Conservation (phyloP, 1,284 basidiomycete species). For the Cutaneotrichosporon spelunceum region DNA sequence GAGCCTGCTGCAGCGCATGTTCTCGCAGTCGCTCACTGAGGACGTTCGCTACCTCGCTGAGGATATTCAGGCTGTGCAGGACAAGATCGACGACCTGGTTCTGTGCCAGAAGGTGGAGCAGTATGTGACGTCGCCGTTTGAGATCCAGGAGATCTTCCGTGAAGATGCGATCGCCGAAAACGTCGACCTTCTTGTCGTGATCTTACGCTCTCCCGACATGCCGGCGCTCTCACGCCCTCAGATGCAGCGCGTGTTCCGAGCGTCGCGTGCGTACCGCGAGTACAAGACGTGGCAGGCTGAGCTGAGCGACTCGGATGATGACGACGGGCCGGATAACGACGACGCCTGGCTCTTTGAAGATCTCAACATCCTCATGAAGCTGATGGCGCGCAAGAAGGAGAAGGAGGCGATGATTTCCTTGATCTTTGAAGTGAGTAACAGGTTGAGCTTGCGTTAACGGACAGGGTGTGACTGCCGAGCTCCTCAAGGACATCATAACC, state of each 20-base stretch:
- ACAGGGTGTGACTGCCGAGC: constrained; percentile 87
- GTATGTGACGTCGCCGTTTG: constrained; percentile 80
- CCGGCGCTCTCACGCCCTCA: constrained; percentile 70
- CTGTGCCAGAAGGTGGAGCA: constrained; percentile 83
- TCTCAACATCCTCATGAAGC: constrained; percentile 68
- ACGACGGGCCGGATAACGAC: constrained; percentile 84
- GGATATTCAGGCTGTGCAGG: constrained; percentile 78
- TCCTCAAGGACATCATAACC: constrained; percentile 97
- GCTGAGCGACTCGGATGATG: constrained; percentile 79
- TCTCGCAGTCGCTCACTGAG: constrained; percentile 83
- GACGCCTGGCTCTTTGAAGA: constrained; percentile 95
- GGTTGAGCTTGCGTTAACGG: not conserved
- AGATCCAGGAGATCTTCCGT: constrained; percentile 79
- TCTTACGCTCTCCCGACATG: constrained; percentile 76
- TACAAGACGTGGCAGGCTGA: constrained; percentile 65
- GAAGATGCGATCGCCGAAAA: constrained; percentile 75
- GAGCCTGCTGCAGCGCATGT: constrained; percentile 86
- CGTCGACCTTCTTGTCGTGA: constrained; percentile 73
- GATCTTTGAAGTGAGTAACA: constrained; percentile 76
- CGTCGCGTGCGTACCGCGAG: constrained; percentile 69
- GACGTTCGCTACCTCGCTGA: constrained; percentile 79
- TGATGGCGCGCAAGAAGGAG: constrained; percentile 77
- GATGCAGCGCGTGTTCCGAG: constrained; percentile 70
- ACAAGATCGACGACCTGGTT: constrained; percentile 81
- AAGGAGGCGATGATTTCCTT: constrained; percentile 89